Conservation (phyloP, 2,329 filamentous ascomycete species). For the Fusarium falciforme region DNA sequence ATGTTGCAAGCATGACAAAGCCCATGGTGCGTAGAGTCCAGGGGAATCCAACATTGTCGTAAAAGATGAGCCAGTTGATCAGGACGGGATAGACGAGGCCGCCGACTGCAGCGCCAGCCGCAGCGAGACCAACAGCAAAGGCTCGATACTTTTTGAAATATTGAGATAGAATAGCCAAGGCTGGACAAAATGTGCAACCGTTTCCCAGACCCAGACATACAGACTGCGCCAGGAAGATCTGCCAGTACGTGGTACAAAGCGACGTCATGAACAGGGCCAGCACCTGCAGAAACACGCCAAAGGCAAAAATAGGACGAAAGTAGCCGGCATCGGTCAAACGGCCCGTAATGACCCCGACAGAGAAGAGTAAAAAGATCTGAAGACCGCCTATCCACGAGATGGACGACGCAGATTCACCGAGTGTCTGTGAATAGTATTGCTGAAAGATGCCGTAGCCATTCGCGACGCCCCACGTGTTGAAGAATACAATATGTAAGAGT, state of each 20-base stretch:
- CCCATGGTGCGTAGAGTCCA: constrained; percentile 65
- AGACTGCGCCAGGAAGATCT: constrained; percentile 62
- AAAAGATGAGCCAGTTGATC: constrained; percentile 56
- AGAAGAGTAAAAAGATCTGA: constrained; percentile 56
- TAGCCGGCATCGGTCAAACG: constrained; percentile 58
- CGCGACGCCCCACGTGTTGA: constrained; percentile 59
- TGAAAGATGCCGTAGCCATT: constrained; percentile 60
- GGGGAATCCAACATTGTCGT: constrained; percentile 61
- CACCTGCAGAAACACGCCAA: constrained; percentile 53
- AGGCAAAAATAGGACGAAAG: constrained; percentile 52
- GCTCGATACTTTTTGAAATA: constrained; percentile 68
- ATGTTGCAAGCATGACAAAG: constrained; percentile 57
- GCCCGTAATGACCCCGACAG: constrained; percentile 55
- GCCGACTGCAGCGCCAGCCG: constrained; percentile 66
- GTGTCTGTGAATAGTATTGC: constrained; percentile 54
- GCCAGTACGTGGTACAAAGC: constrained; percentile 58
- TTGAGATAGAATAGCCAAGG: constrained; percentile 69
- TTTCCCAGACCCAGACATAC: constrained; percentile 62
- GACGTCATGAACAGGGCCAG: constrained; percentile 59
- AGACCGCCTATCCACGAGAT: constrained; percentile 60
- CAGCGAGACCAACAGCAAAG: constrained; percentile 69
- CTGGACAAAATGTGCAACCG: constrained; percentile 67
- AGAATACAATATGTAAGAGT: constrained; percentile 53
- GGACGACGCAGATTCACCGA: constrained; percentile 48
- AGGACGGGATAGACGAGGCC: constrained; percentile 65